Evolutionary conservation across 176 grass and related monocot genomes (phyloP).

Genomic region (Leersia perrieri): DNA sequence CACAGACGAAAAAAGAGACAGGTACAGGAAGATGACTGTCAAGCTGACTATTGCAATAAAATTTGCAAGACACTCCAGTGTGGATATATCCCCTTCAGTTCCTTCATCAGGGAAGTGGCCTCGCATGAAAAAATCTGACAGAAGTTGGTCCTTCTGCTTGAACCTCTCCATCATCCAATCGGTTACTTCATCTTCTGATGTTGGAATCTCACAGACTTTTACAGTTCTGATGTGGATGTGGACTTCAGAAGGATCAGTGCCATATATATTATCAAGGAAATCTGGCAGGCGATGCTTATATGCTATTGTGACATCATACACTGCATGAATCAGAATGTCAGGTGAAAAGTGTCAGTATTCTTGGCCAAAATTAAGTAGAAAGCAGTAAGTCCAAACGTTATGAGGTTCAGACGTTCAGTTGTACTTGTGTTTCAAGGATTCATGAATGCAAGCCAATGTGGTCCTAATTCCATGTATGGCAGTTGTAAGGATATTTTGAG

Average conservation of each 20-base stretch:
- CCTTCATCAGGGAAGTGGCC: conserved; percentile 74
- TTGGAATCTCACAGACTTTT: conserved; percentile 49
- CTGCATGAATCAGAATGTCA: conserved; percentile 41
- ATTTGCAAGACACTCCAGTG: conserved; percentile 51
- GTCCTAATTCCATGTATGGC: not conserved
- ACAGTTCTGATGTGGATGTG: conserved; percentile 72
- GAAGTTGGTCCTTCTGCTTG: conserved; percentile 73
- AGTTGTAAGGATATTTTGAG: not conserved
- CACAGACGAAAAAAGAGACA: conserved; percentile 57
- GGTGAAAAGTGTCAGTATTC: not conserved
- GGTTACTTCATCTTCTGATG: conserved; percentile 53
- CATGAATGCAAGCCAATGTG: conserved; percentile 3
- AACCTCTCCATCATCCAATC: conserved; percentile 84
- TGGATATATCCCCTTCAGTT: conserved; percentile 76
- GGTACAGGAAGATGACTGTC: conserved; percentile 53
- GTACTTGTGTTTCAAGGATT: conserved; percentile 2
- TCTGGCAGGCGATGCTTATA: conserved; percentile 80
- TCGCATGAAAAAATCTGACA: conserved; percentile 51
- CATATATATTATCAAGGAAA: conserved; percentile 77
- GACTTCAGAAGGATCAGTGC: conserved; percentile 87
- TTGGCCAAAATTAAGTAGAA: not conserved
- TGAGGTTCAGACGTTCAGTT: not conserved
- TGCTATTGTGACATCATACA: conserved; percentile 81
- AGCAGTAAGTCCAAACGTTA: not conserved
- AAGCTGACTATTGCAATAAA: conserved; percentile 41